Percentiles rank a stretch among this genome's conserved stretches.
phyloP scores from a whole-genome alignment of 1,284 basidiomycete genomes.

The Ustilago sp. region DNA sequence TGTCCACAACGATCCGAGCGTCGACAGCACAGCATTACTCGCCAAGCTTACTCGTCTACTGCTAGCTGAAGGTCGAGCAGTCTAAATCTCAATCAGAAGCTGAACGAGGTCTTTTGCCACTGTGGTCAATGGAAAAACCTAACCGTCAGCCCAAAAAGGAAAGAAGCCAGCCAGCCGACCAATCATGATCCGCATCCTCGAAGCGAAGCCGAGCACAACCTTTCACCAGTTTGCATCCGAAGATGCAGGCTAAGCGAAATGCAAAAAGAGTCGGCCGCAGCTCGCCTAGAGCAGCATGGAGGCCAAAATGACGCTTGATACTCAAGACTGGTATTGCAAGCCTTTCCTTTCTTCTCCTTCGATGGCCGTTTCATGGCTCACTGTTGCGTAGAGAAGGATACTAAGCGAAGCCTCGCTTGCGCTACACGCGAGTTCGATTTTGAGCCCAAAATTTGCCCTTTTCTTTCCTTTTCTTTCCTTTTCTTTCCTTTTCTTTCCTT shows the following conservation, averaged over 20 bases:
- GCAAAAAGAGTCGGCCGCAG: neutral
- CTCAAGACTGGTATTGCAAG: too few species aligned
- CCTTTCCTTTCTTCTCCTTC: neutral
- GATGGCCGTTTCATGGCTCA: neutral
- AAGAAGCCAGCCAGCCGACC: neutral
- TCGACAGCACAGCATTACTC: neutral
- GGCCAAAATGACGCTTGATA: conserved; percentile 13
- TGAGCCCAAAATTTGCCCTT: neutral
- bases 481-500: neutral
- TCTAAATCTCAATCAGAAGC: neutral
- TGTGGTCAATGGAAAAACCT: neutral
- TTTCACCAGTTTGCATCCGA: neutral
- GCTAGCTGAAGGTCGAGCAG: too few species aligned
- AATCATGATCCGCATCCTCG: neutral
- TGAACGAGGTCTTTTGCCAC: neutral
- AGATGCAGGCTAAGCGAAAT: neutral
- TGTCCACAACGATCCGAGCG: neutral
- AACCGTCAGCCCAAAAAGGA: conserved; percentile 3
- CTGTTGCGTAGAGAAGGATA: neutral
- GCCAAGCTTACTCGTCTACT: neutral
- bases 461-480: neutral
- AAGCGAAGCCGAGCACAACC: neutral
- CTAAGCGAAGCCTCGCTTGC: conserved; percentile 15
- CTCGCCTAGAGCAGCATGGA: neutral
- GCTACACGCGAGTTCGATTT: conserved; percentile 15